A percentile compares a stretch with the other conserved stretches of the same genome.
These are phyloP conservation scores for Drosera spatulata DNA, from an alignment of 179 eudicot genomes.

Conservation along the genomic window DNA sequence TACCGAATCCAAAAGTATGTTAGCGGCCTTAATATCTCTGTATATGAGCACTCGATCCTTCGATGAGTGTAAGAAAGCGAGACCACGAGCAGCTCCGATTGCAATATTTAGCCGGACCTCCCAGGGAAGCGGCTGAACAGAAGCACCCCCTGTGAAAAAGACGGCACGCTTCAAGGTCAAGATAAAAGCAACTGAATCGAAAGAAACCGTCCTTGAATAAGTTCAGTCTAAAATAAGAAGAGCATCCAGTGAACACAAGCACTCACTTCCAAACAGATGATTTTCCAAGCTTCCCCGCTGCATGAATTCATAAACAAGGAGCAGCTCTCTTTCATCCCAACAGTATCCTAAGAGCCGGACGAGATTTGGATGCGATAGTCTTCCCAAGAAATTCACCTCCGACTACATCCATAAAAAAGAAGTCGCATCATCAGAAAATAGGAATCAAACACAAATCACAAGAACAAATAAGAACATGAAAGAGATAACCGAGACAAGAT, in stretches of 20 bases:
- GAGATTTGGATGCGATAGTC: constrained; percentile 75
- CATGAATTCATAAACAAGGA: constrained; percentile 71
- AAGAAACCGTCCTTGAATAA: too few relatives aligned
- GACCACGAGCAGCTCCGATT: constrained; percentile 12
- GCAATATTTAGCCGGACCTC: constrained; percentile 7
- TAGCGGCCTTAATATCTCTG: constrained; percentile 9
- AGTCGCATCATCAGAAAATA: neutral
- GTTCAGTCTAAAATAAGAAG: neutral
- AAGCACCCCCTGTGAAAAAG: neutral
- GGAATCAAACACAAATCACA: neutral
- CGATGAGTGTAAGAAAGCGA: constrained; percentile 8
- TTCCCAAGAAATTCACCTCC: constrained; percentile 72
- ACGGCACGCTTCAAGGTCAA: neutral
- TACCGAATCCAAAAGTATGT: constrained; percentile 6
- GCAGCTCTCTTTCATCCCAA: constrained; percentile 54
- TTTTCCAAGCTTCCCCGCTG: constrained; percentile 66
- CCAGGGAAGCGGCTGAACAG: constrained; percentile 12
- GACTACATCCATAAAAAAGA: constrained; percentile 29
- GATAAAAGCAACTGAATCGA: neutral
- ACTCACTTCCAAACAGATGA: constrained; percentile 43
- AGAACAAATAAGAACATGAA: neutral
- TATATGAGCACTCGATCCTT: constrained; percentile 6
- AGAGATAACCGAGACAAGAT: too few relatives aligned
- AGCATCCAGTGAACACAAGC: too few relatives aligned
- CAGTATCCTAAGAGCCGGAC: constrained; percentile 69